Conservation (phyloP, 371 early-diverging fungal species). For the Mortierella sp. region DNA sequence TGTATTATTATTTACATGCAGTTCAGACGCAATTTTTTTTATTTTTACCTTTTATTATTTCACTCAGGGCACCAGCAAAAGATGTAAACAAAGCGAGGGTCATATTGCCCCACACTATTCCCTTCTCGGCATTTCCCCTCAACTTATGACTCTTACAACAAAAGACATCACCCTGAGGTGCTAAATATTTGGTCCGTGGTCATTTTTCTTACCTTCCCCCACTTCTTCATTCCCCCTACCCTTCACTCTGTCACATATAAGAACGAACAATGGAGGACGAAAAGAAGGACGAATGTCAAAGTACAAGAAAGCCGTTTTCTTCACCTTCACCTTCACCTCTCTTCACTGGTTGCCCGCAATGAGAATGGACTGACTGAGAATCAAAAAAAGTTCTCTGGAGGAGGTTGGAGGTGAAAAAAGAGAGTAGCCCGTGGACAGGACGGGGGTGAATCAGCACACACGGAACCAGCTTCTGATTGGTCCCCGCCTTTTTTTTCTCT, state of each 20-base stretch:
- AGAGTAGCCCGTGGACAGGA: slow-evolving; percentile 7
- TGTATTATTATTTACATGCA: not conserved
- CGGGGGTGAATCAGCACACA: slow-evolving; percentile 18
- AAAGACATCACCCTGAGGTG: no score
- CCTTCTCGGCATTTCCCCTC: not conserved
- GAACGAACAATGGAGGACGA: not conserved
- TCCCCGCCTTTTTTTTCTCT: slow-evolving; percentile 12
- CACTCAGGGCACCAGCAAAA: no score
- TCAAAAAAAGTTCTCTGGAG: not conserved
- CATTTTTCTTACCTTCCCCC: not conserved
- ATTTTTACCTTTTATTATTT: not conserved
- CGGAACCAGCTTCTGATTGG: slow-evolving; percentile 36
- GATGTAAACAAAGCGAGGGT: not conserved
- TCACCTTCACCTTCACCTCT: not conserved
- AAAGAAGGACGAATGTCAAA: no score
- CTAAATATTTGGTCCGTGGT: slow-evolving; percentile 6
- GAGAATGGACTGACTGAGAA: not conserved
- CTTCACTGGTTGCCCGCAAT: not conserved
- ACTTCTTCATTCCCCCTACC: not conserved
- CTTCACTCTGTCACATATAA: not conserved
- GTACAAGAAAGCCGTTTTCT: not conserved
- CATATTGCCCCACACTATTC: slow-evolving; percentile 7
- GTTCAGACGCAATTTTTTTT: not conserved
- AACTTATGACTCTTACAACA: slow-evolving; percentile 2
- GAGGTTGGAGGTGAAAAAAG: not conserved